Percentiles rank a stretch among this genome's conserved stretches.
These are phyloP conservation scores for Xylariaceae sp. DNA, from an alignment of 2,329 filamentous ascomycete genomes.

Conservation along the genomic window DNA sequence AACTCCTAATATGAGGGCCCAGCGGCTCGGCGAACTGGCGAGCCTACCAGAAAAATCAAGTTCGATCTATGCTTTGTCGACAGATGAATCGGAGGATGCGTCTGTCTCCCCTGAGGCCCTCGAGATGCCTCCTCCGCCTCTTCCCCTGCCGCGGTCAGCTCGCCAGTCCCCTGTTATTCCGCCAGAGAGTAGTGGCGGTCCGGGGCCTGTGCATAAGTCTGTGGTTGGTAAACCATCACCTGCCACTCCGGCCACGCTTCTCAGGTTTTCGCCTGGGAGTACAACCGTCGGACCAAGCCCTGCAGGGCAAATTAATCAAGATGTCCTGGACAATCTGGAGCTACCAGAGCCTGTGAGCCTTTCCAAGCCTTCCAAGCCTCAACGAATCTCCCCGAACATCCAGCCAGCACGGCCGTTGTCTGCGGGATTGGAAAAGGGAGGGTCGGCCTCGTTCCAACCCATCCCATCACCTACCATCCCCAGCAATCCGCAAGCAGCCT, in stretches of 20 bases:
- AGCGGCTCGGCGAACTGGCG: slow-evolving; percentile 46
- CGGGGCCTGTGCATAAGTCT: slow-evolving; percentile 16
- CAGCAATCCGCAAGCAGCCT: slow-evolving; percentile 32
- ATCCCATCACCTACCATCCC: slow-evolving; percentile 41
- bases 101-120: slow-evolving; percentile 58
- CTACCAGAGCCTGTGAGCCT: slow-evolving; percentile 65
- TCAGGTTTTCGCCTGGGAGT: slow-evolving; percentile 59
- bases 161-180: slow-evolving; percentile 61
- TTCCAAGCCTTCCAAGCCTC: slow-evolving; percentile 36
- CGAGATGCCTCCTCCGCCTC: slow-evolving; percentile 60
- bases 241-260: slow-evolving; percentile 81
- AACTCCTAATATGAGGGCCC: slow-evolving; percentile 49
- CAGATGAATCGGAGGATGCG: slow-evolving; percentile 54
- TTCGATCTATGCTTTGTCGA: slow-evolving; percentile 31
- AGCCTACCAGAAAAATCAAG: slow-evolving; percentile 23
- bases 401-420: too few relatives aligned
- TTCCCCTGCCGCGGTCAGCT: slow-evolving; percentile 57
- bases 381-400: too few relatives aligned
- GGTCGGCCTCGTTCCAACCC: slow-evolving; percentile 42
- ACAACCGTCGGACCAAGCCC: slow-evolving; percentile 36
- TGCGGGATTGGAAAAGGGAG: too few relatives aligned
- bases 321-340: slow-evolving; percentile 51
- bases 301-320: slow-evolving; percentile 36
- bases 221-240: slow-evolving; percentile 46
- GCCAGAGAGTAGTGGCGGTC: slow-evolving; percentile 37